These are phyloP conservation scores for Fragaria iinumae DNA, from an alignment of 306 rosid species.

Conservation along the genomic window DNA sequence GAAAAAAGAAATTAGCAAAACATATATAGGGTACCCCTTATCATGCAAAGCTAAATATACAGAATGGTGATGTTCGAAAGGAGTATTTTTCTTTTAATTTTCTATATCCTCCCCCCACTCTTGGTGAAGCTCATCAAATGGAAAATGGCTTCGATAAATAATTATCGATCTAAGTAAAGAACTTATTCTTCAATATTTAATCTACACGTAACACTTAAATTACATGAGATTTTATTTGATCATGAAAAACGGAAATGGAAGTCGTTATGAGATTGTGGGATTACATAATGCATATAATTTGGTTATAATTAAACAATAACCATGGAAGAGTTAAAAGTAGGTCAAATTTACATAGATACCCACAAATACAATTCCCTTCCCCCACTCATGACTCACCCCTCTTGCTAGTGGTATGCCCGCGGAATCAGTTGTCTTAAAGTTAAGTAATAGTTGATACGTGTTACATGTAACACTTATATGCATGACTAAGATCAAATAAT, in stretches of 20 bases:
- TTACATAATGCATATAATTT: too few relatives aligned
- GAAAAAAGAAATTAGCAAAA: background rate
- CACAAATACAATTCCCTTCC: background rate
- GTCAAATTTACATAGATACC: conserved; percentile 35
- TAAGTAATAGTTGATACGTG: background rate
- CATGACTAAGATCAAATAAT: background rate
- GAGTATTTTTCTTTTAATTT: background rate
- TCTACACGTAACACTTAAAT: conserved; percentile 4
- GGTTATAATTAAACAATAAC: conserved; percentile 14
- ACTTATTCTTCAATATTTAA: conserved; percentile 16
- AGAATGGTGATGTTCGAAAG: conserved; percentile 10
- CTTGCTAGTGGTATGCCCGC: conserved; percentile 29
- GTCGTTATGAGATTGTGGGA: conserved; percentile 16
- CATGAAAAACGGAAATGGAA: conserved; percentile 30
- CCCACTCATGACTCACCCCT: background rate
- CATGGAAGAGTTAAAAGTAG: conserved; percentile 16
- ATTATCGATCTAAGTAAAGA: background rate
- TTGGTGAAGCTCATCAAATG: background rate
- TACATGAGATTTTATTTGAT: background rate
- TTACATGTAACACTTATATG: too few relatives aligned
- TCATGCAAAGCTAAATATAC: too few relatives aligned
- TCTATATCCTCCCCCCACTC: background rate
- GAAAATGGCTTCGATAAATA: background rate
- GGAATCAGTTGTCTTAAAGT: conserved; percentile 14
- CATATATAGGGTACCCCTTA: background rate